Conservation (phyloP, 164 flowering plant species). For the Tetracentron sinense region DNA sequence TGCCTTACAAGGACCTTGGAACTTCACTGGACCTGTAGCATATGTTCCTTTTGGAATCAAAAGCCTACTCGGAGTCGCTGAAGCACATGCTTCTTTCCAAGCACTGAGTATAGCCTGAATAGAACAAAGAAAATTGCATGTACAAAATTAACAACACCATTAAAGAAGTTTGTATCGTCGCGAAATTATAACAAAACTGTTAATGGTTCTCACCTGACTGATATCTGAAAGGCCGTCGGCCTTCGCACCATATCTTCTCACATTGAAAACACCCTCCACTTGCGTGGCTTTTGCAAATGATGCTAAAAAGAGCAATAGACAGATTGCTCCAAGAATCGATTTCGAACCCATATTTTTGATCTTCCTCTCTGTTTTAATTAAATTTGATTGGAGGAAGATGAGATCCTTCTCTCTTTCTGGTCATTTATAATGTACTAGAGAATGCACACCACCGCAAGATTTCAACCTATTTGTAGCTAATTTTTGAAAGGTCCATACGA, state of each 20-base stretch:
- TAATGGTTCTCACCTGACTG: conserved; percentile 14
- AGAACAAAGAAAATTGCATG: neutral
- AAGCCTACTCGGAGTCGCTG: conserved; percentile 16
- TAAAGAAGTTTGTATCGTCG: too few species aligned
- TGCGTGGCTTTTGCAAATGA: neutral
- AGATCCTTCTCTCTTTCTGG: neutral
- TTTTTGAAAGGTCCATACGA: neutral
- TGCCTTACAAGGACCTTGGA: conserved; percentile 38
- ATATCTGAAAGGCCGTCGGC: conserved; percentile 22
- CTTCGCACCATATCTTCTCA: conserved; percentile 14
- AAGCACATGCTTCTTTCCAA: conserved; percentile 42
- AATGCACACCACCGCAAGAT: neutral
- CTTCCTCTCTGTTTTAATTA: neutral
- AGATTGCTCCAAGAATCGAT: neutral
- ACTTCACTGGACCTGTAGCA: conserved; percentile 13
- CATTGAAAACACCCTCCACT: conserved; percentile 8
- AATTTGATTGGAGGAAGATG: neutral
- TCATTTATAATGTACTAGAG: neutral
- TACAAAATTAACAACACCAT: too few species aligned
- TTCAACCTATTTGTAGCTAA: neutral
- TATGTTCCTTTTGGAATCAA: conserved; percentile 35
- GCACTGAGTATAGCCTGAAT: conserved; percentile 36
- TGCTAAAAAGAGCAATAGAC: neutral
- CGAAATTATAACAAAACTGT: too few species aligned
- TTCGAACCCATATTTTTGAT: neutral